Evolutionary conservation across 176 grass and related monocot species (phyloP), one percentile per base, ranked within the genome.

Genomic region (Melocanna baccifera): DNA sequence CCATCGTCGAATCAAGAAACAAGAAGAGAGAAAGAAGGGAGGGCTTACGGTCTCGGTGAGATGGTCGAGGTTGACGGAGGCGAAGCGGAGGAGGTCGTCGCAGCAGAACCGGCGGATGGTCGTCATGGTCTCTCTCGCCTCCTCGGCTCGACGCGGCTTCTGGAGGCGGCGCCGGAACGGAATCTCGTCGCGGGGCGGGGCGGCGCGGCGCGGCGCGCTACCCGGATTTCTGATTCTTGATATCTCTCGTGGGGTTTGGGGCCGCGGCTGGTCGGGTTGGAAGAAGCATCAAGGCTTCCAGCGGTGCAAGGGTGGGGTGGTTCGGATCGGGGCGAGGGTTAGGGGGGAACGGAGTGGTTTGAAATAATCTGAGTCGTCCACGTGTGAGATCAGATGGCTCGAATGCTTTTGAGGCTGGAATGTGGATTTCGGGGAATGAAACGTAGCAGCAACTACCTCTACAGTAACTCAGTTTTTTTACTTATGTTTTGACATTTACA

Each of bases 31-130:
- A 5, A 12, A 37, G 18, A 8, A 5, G 39, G 78, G 43, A 37
- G 4, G 53, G 28, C 61, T 78, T 84, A 95, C 92, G 25, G 96
- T 98, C 68, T 92, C 96, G 19, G 96, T 98, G 80, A 95, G 96
- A 87, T 98, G 96, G 91, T 98, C 96, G 76, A 98, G 89, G 77
- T 98, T 98, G 50, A 98, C 89, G 67, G 91, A 67, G 22, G 93
- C 73, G 77, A 94, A 96, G 69, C 91, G 93, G 81, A 99, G 96
- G 25, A 99, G 93, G 52, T 99, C 96, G 85, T 95, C 86, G 89
- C 96, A 99, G 89, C 93, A 89, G 85, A 99, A 99, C 22, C 96
- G 87, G 11, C 96, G 96, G 63, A 99, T 99, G 22, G 93, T 99
- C 64, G 96, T 95, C 96, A 99, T 99, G 22, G 41, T 42, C 10